A percentile compares a stretch with the other conserved stretches of the same genome.
Evolutionary conservation across 306 rosid genomes (phyloP).

Genomic region (Cicer judaicum): DNA sequence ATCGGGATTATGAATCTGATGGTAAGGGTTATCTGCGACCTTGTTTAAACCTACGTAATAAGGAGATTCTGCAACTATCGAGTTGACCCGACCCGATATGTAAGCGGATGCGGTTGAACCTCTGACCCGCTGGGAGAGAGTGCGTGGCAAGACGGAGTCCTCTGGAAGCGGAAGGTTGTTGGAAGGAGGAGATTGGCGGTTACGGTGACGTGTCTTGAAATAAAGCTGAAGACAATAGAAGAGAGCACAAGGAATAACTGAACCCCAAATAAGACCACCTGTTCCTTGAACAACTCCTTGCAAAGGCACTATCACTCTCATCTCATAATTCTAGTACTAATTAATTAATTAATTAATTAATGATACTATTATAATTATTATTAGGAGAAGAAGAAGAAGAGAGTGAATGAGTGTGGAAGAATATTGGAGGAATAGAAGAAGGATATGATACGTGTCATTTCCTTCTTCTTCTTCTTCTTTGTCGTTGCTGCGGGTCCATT

Average conservation of each 20-base stretch:
- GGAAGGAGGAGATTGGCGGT: constrained; percentile 35
- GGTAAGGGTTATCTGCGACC: constrained; percentile 66
- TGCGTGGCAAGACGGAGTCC: constrained; percentile 50
- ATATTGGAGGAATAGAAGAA: neutral
- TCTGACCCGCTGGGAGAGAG: constrained; percentile 54
- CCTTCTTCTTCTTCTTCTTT: no score
- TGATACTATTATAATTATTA: no score
- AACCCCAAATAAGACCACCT: constrained; percentile 87
- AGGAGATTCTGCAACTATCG: constrained; percentile 51
- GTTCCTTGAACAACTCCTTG: constrained; percentile 91
- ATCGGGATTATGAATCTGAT: constrained; percentile 60
- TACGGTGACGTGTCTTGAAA: constrained; percentile 61
- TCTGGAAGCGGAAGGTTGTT: constrained; percentile 36
- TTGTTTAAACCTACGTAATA: constrained; percentile 55
- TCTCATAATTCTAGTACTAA: neutral
- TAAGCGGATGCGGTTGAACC: constrained; percentile 52
- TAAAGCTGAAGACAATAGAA: constrained; percentile 83
- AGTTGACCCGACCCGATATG: constrained; percentile 64
- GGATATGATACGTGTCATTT: neutral
- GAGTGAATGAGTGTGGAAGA: neutral
- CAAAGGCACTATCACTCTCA: constrained; percentile 90
- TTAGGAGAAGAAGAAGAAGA: no score
- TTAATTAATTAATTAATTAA: no score
- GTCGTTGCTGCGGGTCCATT: neutral
- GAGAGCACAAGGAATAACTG: constrained; percentile 90